These are phyloP conservation scores for Biscogniauxia sp. DNA, from an alignment of 2,329 filamentous ascomycete species.

Conservation along the genomic window DNA sequence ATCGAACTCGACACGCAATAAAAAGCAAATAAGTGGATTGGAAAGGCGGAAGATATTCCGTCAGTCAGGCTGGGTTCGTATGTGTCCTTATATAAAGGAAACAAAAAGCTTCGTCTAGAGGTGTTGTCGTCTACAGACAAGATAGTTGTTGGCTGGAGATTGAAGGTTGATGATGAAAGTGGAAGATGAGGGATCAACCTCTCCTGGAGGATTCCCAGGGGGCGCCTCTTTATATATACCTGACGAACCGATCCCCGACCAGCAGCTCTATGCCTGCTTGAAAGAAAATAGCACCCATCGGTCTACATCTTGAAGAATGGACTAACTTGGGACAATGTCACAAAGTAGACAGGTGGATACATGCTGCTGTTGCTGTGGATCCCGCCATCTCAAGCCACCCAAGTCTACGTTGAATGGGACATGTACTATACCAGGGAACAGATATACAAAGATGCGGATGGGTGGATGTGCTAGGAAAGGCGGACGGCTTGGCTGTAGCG, in stretches of 20 bases:
- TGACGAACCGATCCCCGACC: not conserved
- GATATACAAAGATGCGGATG: not conserved
- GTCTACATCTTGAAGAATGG: not conserved
- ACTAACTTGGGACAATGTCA: not conserved
- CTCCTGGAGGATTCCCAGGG: not conserved
- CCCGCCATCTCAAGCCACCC: no score
- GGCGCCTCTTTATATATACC: not conserved
- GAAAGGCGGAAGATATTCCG: slow-evolving; percentile 5
- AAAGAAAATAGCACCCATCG: not conserved
- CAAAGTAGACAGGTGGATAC: not conserved
- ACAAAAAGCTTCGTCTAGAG: not conserved
- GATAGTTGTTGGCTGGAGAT: not conserved
- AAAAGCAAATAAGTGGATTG: slow-evolving; percentile 22
- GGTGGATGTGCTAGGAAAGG: not conserved
- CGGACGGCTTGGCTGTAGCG: no score
- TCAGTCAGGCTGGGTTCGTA: slow-evolving; percentile 6
- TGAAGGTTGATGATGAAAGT: not conserved
- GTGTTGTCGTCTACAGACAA: not conserved
- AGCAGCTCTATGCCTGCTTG: not conserved
- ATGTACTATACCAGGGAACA: not conserved
- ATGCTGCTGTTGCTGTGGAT: not conserved
- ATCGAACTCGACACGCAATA: slow-evolving; percentile 36
- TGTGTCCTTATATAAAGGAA: slow-evolving; percentile 2
- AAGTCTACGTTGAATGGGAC: not conserved
- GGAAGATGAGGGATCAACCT: not conserved